Conservation (phyloP, 352 stramenopile genomes). For the Phytophthora aleatoria region DNA sequence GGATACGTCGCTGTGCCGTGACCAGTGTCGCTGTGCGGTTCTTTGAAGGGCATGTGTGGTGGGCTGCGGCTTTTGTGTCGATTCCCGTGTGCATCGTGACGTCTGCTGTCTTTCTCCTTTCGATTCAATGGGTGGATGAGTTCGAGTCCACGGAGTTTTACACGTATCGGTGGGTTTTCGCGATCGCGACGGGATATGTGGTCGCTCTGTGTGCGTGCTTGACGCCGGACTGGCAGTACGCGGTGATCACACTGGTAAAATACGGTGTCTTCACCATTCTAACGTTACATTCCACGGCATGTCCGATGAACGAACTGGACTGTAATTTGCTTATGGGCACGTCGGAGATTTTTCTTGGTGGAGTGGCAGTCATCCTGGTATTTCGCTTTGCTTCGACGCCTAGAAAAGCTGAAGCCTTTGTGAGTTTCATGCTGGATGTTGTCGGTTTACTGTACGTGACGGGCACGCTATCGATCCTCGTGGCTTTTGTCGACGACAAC, state of each 20-base stretch:
- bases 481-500: constrained; percentile 62
- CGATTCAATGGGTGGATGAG: constrained; percentile 36
- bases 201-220: constrained; percentile 48
- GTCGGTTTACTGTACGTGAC: constrained; percentile 63
- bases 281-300: constrained; percentile 55
- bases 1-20: constrained; percentile 34
- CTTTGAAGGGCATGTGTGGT: constrained; percentile 45
- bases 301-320: constrained; percentile 54
- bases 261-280: constrained; percentile 52
- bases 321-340: constrained; percentile 42
- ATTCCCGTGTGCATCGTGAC: constrained; percentile 29
- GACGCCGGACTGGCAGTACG: constrained; percentile 51
- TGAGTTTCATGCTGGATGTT: constrained; percentile 56
- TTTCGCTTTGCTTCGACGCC: constrained; percentile 44
- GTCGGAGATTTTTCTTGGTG: constrained; percentile 39
- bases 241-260: constrained; percentile 44
- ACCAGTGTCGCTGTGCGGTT: constrained; percentile 17
- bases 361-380: constrained; percentile 43
- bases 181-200: constrained; percentile 37
- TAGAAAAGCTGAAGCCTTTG: constrained; percentile 29
- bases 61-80: constrained; percentile 43
- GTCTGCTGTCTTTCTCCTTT: constrained; percentile 35
- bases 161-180: constrained; percentile 47
- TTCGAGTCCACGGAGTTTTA: constrained; percentile 57
- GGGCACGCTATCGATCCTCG: constrained; percentile 48